A percentile compares a stretch with the other conserved stretches of the same genome.
Conservation (phyloP, 495 filamentous ascomycete genomes). For the Trichoderma asperelloides region DNA sequence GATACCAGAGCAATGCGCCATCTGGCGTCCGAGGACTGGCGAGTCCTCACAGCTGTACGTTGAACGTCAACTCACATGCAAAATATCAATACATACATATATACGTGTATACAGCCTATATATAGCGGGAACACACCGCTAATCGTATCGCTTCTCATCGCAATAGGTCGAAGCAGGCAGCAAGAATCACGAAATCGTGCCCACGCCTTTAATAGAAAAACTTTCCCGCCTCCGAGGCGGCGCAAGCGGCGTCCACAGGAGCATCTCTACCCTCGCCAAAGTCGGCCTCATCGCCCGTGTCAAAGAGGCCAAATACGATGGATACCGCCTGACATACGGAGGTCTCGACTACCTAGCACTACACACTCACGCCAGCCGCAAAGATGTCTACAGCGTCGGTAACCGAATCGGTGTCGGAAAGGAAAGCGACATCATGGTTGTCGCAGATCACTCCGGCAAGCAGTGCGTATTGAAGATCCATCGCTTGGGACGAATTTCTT, state of each 20-base stretch:
- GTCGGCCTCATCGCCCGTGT: constrained; percentile 83
- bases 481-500: constrained; percentile 90
- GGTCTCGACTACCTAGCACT: constrained; percentile 94
- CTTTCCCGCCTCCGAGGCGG: constrained; percentile 74
- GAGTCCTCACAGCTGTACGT: constrained; percentile 82
- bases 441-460: constrained; percentile 55
- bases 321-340: constrained; percentile 93
- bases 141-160: constrained; percentile 16
- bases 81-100: neutral
- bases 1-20: constrained; percentile 88
- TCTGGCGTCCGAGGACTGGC: constrained; percentile 87
- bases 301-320: constrained; percentile 96
- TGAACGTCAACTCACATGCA: neutral
- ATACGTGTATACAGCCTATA: neutral
- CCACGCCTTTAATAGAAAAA: constrained; percentile 77
- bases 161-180: constrained; percentile 80
- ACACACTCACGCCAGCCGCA: constrained; percentile 71
- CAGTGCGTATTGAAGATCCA: constrained; percentile 87
- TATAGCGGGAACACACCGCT: neutral
- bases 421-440: constrained; percentile 92
- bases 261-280: constrained; percentile 86
- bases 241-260: constrained; percentile 67
- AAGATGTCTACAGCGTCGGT: constrained; percentile 78
- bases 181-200: constrained; percentile 94
- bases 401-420: constrained; percentile 96